Evolutionary conservation across 2,329 filamentous ascomycete species (phyloP).

Genomic region (Hymenotorrendiella dingleyae): DNA sequence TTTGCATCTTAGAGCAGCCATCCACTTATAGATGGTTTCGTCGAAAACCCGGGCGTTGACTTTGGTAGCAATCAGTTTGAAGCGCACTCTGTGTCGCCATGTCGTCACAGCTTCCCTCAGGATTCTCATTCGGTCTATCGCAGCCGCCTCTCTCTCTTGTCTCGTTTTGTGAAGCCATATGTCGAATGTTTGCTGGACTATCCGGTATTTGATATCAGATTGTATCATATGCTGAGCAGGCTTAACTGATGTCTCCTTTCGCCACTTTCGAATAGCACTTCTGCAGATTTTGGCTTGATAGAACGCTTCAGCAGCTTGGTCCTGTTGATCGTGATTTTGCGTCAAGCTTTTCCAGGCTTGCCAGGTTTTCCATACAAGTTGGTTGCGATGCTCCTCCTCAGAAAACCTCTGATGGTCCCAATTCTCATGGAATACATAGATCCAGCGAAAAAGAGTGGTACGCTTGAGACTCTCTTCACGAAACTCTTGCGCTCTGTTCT

Average conservation of each 20-base stretch:
- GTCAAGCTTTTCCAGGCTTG: slow-evolving; percentile 20
- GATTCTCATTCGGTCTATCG: slow-evolving; percentile 45
- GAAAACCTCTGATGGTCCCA: slow-evolving; percentile 17
- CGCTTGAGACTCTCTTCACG: slow-evolving; percentile 15
- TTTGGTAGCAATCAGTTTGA: slow-evolving; percentile 42
- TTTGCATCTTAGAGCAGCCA: slow-evolving; percentile 42
- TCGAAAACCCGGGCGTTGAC: slow-evolving; percentile 51
- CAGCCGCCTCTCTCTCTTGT: slow-evolving; percentile 41
- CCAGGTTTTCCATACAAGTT: slow-evolving; percentile 16
- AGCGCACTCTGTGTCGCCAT: slow-evolving; percentile 57
- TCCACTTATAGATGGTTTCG: slow-evolving; percentile 55
- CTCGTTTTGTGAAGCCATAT: slow-evolving; percentile 43
- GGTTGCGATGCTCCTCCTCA: slow-evolving; percentile 4
- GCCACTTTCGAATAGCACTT: slow-evolving; percentile 23
- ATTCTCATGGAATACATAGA: slow-evolving; percentile 11
- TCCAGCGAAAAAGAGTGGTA: slow-evolving; percentile 22
- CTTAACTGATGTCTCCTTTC: slow-evolving; percentile 20
- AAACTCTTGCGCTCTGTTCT: slow-evolving; percentile 17
- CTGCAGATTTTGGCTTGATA: slow-evolving; percentile 10
- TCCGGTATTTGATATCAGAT: slow-evolving; percentile 37
- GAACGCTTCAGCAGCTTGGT: slow-evolving; percentile 12
- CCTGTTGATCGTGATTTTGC: slow-evolving; percentile 9
- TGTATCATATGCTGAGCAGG: slow-evolving; percentile 33
- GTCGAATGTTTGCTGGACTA: slow-evolving; percentile 40
- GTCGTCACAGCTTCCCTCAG: slow-evolving; percentile 51